Conservation (phyloP, 805 yeast genomes). For the Priceomyces haplophilus region DNA sequence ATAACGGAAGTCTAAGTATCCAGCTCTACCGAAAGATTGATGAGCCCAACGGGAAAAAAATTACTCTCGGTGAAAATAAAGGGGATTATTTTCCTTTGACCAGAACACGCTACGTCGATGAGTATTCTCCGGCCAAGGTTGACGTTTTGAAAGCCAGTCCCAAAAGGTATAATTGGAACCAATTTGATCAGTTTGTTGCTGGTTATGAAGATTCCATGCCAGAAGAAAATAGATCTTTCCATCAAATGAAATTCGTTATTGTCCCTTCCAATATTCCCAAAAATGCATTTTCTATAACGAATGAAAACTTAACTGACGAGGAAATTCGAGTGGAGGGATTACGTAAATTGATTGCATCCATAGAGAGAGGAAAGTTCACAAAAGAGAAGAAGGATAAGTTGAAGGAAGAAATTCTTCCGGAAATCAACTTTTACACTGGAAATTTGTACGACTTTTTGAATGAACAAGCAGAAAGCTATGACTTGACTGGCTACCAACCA, state of each 20-base stretch:
- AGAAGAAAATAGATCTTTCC: conserved; percentile 50
- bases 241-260: conserved; percentile 78
- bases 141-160: conserved; percentile 54
- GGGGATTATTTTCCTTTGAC: conserved; percentile 41
- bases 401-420: conserved; percentile 59
- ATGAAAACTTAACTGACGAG: conserved; percentile 71
- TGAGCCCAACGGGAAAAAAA: conserved; percentile 6
- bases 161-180: conserved; percentile 78
- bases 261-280: conserved; percentile 74
- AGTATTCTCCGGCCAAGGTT: conserved; percentile 55
- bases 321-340: conserved; percentile 93
- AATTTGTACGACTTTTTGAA: conserved; percentile 64
- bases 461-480: conserved; percentile 43
- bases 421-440: conserved; percentile 84
- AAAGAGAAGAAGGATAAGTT: conserved; percentile 23
- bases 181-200: conserved; percentile 84
- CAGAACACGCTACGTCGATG: conserved; percentile 74
- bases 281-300: conserved; percentile 44
- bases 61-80: conserved; percentile 10
- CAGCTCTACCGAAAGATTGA: conserved; percentile 54
- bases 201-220: conserved; percentile 79
- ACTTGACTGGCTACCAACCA: conserved; percentile 34
- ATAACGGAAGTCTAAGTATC: conserved; percentile 69
- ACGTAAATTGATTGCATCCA: conserved; percentile 58
- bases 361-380: conserved; percentile 55